A percentile compares a stretch with the other conserved stretches of the same genome.
These are phyloP conservation scores for Neurospora sp. DNA, from an alignment of 495 filamentous ascomycete species.

Conservation along the genomic window DNA sequence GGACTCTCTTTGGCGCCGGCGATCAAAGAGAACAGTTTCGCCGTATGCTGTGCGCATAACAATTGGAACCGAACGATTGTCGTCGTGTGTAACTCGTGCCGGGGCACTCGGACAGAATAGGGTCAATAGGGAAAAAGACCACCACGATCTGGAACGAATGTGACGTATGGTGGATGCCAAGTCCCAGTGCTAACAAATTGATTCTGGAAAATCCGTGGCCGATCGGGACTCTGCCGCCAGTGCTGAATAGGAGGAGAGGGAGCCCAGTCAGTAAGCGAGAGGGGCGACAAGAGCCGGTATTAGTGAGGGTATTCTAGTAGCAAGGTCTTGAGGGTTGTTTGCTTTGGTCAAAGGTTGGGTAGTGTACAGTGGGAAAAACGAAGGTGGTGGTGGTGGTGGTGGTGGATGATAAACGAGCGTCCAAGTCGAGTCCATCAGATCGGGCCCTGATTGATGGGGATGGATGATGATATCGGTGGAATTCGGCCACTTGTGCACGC, in stretches of 20 bases:
- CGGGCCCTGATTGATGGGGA: background rate
- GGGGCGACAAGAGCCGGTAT: background rate
- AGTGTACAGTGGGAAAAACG: background rate
- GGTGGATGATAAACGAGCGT: background rate
- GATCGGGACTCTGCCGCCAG: background rate
- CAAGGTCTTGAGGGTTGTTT: background rate
- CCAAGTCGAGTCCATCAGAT: background rate
- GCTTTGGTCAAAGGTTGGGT: background rate
- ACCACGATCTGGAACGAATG: background rate
- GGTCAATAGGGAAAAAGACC: background rate
- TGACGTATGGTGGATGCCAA: constrained; percentile 11
- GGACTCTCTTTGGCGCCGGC: background rate
- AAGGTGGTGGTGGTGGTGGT: background rate
- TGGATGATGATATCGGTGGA: background rate
- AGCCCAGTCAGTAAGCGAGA: background rate
- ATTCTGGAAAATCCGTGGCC: background rate
- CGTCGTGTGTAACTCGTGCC: background rate
- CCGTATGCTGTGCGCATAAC: background rate
- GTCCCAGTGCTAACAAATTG: background rate
- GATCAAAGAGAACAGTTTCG: background rate
- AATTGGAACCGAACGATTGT: constrained; percentile 1
- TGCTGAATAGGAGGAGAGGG: background rate
- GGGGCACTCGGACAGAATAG: background rate
- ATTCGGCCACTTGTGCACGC: background rate
- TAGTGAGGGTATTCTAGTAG: background rate